Conservation (phyloP, 805 yeast species). For the Zygosaccharomyces pseudorouxii region DNA sequence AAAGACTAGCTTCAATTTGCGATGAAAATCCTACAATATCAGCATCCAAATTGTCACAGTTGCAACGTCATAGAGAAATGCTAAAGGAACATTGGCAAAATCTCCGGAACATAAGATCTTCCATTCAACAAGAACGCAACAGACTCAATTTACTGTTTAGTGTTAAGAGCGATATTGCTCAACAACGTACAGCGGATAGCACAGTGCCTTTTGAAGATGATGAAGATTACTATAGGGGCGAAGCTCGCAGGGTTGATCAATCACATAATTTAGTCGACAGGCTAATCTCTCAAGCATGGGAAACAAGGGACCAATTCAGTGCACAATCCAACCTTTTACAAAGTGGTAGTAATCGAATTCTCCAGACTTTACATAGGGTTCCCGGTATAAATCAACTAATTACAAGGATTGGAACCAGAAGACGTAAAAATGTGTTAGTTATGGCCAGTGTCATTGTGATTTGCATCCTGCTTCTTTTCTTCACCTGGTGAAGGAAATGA, state of each 20-base stretch:
- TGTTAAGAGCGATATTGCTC: conserved; percentile 75
- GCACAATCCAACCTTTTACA: conserved; percentile 64
- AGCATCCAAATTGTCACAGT: conserved; percentile 72
- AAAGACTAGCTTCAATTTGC: conserved; percentile 47
- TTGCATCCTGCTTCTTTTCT: conserved; percentile 67
- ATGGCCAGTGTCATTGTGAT: conserved; percentile 66
- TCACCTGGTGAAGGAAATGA: conserved; percentile 36
- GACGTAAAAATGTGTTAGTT: conserved; percentile 83
- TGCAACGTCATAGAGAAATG: conserved; percentile 75
- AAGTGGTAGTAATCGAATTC: conserved; percentile 59
- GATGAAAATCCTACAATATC: conserved; percentile 56
- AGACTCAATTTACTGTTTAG: conserved; percentile 66
- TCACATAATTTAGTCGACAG: conserved; percentile 75
- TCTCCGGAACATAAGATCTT: conserved; percentile 51
- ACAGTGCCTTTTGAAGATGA: conserved; percentile 37
- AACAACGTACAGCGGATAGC: conserved; percentile 40
- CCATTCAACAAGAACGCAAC: conserved; percentile 70
- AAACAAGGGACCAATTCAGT: conserved; percentile 78
- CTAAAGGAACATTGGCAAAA: conserved; percentile 65
- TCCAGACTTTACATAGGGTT: conserved; percentile 56
- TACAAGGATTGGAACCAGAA: conserved; percentile 77
- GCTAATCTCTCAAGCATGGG: conserved; percentile 77
- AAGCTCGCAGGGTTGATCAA: conserved; percentile 64
- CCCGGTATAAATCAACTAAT: conserved; percentile 82
- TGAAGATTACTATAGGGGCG: conserved; percentile 74